These are phyloP conservation scores for Adansonia rubrostipa DNA, from an alignment of 441 rosid genomes.

Conservation along the genomic window DNA sequence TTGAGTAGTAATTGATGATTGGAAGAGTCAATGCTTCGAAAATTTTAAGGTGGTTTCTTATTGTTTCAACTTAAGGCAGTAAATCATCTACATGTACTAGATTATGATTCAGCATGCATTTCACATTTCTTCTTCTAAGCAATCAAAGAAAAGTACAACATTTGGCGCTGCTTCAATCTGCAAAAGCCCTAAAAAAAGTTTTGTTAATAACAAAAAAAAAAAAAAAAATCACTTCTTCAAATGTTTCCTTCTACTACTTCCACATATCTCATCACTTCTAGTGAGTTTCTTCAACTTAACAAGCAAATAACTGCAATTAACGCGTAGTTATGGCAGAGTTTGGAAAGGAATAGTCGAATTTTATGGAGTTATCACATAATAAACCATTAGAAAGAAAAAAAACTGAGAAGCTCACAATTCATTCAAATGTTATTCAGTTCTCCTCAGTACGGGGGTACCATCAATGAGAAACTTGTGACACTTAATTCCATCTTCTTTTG, in stretches of 20 bases:
- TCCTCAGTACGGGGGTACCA: conserved; percentile 79
- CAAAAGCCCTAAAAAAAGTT: conserved; percentile 18
- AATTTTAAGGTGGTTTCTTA: conserved; percentile 73
- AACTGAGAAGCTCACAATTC: conserved; percentile 45
- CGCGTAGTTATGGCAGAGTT: conserved; percentile 4
- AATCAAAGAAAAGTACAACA: conserved; percentile 80
- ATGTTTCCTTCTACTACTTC: not conserved
- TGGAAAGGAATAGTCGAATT: not conserved
- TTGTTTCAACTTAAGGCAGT: conserved; percentile 36
- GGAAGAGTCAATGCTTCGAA: conserved; percentile 70
- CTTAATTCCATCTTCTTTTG: conserved; percentile 64
- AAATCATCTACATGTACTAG: conserved; percentile 50
- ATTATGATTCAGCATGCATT: conserved; percentile 81
- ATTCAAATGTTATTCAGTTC: conserved; percentile 71
- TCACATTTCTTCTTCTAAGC: conserved; percentile 90
- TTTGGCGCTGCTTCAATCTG: conserved; percentile 82
- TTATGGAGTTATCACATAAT: conserved; percentile 14
- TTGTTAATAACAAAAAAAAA: not conserved
- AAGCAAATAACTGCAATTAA: conserved; percentile 15
- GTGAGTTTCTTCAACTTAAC: conserved; percentile 8
- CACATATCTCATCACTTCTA: not conserved
- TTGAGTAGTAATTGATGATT: conserved; percentile 74
- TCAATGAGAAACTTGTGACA: conserved; percentile 69
- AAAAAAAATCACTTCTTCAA: not conserved
- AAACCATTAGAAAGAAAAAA: not conserved